These are phyloP conservation scores for Rhexocercosporidium sp. DNA, from an alignment of 2,329 filamentous ascomycete species.

Conservation along the genomic window DNA sequence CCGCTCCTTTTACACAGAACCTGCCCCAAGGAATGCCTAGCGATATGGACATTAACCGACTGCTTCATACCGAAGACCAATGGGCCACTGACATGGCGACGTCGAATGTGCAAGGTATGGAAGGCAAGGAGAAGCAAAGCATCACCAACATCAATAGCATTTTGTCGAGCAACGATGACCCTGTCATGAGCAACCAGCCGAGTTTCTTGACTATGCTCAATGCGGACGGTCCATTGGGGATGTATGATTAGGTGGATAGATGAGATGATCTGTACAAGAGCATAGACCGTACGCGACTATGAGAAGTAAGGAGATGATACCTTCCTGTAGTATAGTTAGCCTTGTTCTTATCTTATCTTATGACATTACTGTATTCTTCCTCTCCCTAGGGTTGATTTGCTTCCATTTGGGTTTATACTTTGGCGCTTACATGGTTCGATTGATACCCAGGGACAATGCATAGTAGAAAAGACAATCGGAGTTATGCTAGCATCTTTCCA, in stretches of 20 bases:
- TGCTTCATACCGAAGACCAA: slow-evolving; percentile 58
- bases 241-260: slow-evolving; percentile 11
- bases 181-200: slow-evolving; percentile 22
- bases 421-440: too few species aligned
- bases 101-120: slow-evolving; percentile 26
- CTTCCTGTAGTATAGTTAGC: too few species aligned
- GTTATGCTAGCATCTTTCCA: too few species aligned
- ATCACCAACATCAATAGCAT: slow-evolving; percentile 39
- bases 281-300: too few species aligned
- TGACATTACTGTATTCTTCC: too few species aligned
- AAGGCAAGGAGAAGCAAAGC: slow-evolving; percentile 36
- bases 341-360: too few species aligned
- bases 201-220: slow-evolving; percentile 36
- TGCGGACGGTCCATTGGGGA: slow-evolving; percentile 30
- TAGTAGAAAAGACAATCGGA: too few species aligned
- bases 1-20: slow-evolving; percentile 48
- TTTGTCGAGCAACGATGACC: slow-evolving; percentile 32
- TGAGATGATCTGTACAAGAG: not conserved
- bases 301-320: too few species aligned
- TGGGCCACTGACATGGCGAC: slow-evolving; percentile 25
- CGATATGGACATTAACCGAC: slow-evolving; percentile 67
- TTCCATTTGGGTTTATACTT: too few species aligned
- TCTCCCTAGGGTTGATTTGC: too few species aligned
- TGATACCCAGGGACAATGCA: too few species aligned
- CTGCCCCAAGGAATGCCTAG: slow-evolving; percentile 37